Base-by-base conservation (phyloP, 495 filamentous ascomycete genomes). In the Barbatosphaeria neglecta region DNA sequence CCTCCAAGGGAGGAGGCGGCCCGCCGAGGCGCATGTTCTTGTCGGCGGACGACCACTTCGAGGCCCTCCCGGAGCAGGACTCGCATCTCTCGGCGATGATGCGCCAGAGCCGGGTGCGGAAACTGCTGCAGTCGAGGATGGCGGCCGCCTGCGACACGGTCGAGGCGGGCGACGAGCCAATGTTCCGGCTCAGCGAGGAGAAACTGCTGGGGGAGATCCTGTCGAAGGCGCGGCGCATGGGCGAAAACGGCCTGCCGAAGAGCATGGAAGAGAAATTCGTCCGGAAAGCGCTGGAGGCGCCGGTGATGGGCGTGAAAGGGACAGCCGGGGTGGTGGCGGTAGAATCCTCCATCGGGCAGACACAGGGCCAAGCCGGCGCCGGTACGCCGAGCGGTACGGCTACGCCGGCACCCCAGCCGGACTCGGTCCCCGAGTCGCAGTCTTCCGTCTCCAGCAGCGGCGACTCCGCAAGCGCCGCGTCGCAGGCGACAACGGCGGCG, bases 191-290 rank as follows among this genome's bases (percentile, higher is more conserved):
- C 18, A 90, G 68, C 50, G 69, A 81, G 48, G 58, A 64, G 5
- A 90, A 86, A 59, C 71, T 95, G 11, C 46, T 86, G n/a, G 49
- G 56, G 23, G 76, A 84, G 49, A 55, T 97, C 17, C 45, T 86
- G 17, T 50, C 55, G 15, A 97, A 95, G 58, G 89, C 88, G 16
- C 68, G 74, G 44, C 72, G 67, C 0, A 87, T 95, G 76, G 71
- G 72, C 17, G 62, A 68, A 6, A 67, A 66, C 0, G 78, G 78
- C 0, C 61, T 96, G 24, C 89, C 92, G 9, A 62, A 65, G 35
- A 95, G 84, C 53, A 73, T 97, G 73, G 93, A 96, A 59, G 83
- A 94, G 35, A 80, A 77, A 22, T 92, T 94, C 55, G 76, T 99
- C 11, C 70, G 65, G 17, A 81, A 83, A 51, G 73, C 77, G n/a